Evolutionary conservation across 2,329 filamentous ascomycete genomes (phyloP), one percentile per base, ranked within the genome.

Genomic region (Microcyclosporella mali): DNA sequence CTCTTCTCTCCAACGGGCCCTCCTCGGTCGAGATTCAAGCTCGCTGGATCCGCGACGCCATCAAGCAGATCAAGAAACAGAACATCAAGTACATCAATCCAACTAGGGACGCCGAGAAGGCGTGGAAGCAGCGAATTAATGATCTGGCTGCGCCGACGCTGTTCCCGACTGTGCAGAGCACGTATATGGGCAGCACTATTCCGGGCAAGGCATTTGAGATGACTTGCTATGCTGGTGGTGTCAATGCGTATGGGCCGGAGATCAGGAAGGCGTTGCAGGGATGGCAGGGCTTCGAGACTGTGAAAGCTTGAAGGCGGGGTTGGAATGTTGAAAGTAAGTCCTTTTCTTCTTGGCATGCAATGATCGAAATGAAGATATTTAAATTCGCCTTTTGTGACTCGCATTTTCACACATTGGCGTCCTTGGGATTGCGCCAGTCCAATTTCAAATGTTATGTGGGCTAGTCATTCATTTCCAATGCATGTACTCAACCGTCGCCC

Each of bases 1-100:
- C 68, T 0, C 63, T 66, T 1, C 66, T 70, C 41, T 62, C 60
- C 15, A 70, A 70, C 38, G 68, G 68, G 0, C 67, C 68, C 7
- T 66, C 61, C 3, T 67, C 64, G 29, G 56, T 68, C 16, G 67
- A 70, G 41, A 60, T 65, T 3, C 68, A 71, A 46, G 66, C 60
- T 10, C 60, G 67, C 31, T 70, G 66, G 66, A 58, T 62, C 39
- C 43, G 50, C 16, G 51, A 58, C 12, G 56, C 52, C 11, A 56
- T 61, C 32, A 55, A 53, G 40, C 47, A 53, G 31, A 49, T 57
- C 38, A 46, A 55, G 25, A 41, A 43, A 9, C 49, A 57, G 34
- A 47, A 46, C 12, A 19, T 58, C 34, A 57, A 56, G 46, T 57
- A 52, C 16, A 45, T 60, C 39, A 49, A 59, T 27, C 51, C 58